Evolutionary conservation across 768 basidiomycete species (phyloP).

Genomic region (Calvatia gigantea): DNA sequence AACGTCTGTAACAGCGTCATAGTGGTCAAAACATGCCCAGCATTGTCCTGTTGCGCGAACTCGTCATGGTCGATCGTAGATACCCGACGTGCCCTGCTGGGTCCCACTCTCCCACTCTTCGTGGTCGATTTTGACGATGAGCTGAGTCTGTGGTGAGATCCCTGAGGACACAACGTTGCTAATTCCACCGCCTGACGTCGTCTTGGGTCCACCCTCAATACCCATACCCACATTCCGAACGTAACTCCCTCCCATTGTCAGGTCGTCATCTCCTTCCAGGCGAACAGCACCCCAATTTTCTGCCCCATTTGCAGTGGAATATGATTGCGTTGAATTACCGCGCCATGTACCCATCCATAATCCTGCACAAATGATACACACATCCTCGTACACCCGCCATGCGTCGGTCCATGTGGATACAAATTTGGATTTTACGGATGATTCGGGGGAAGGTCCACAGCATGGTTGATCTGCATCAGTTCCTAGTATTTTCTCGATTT

Average conservation of each 20-base stretch:
- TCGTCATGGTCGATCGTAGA: slow-evolving; percentile 25
- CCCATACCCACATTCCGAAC: slow-evolving; percentile 65
- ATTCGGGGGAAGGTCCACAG: slow-evolving; percentile 31
- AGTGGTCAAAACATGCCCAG: slow-evolving; percentile 38
- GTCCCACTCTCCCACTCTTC: slow-evolving; percentile 47
- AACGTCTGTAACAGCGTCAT: slow-evolving; percentile 65
- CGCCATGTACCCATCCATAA: slow-evolving; percentile 78
- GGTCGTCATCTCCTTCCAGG: slow-evolving; percentile 67
- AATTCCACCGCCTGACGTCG: slow-evolving; percentile 19
- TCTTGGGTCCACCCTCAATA: slow-evolving; percentile 61
- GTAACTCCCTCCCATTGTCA: slow-evolving; percentile 36
- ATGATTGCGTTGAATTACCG: slow-evolving; percentile 42
- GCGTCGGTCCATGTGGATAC: slow-evolving; percentile 58
- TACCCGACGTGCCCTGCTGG: slow-evolving; percentile 32
- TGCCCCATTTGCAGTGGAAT: slow-evolving; percentile 44
- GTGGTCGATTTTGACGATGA: slow-evolving; percentile 33
- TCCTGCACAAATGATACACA: slow-evolving; percentile 77
- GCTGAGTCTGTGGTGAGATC: slow-evolving; percentile 11
- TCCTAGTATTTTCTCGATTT: slow-evolving; percentile 66
- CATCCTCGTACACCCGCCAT: slow-evolving; percentile 84
- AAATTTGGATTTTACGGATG: slow-evolving; percentile 31
- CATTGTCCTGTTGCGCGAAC: slow-evolving; percentile 18
- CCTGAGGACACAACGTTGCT: slow-evolving; percentile 3
- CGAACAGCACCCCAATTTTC: slow-evolving; percentile 55
- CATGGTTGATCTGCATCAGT: slow-evolving; percentile 41